A percentile compares a stretch with the other conserved stretches of the same genome.
These are phyloP conservation scores for Lenzites betulinus DNA, from an alignment of 768 basidiomycete species.

Conservation along the genomic window DNA sequence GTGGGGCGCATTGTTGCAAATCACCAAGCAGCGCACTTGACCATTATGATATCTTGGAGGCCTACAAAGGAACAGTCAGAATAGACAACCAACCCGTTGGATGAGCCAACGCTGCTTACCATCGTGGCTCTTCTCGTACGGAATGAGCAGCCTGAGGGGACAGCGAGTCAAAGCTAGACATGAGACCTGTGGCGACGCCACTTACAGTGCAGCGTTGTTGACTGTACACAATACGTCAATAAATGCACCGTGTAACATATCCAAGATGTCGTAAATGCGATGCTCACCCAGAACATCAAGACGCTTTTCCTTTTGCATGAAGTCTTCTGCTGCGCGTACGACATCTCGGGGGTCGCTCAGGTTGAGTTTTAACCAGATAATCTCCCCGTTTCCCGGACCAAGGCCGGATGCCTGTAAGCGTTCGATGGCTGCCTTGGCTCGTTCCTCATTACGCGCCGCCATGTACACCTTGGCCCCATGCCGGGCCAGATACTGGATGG, in stretches of 20 bases:
- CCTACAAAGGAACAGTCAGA: slow-evolving; percentile 27
- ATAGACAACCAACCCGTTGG: not conserved
- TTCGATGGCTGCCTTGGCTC: slow-evolving; percentile 50
- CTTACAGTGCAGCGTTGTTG: slow-evolving; percentile 55
- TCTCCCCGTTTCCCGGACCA: slow-evolving; percentile 45
- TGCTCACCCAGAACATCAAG: slow-evolving; percentile 56
- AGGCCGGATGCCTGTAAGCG: slow-evolving; percentile 47
- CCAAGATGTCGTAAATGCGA: not conserved
- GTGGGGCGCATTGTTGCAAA: not conserved
- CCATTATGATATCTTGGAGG: slow-evolving; percentile 36
- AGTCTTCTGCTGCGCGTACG: slow-evolving; percentile 50
- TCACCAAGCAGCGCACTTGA: slow-evolving; percentile 43
- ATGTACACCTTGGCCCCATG: slow-evolving; percentile 63
- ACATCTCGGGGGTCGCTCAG: slow-evolving; percentile 49
- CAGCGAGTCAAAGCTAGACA: not conserved
- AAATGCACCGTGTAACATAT: too few relatives aligned
- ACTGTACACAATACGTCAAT: slow-evolving; percentile 39
- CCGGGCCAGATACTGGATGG: slow-evolving; percentile 51
- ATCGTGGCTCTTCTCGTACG: slow-evolving; percentile 17
- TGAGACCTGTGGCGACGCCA: too few relatives aligned
- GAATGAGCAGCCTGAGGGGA: slow-evolving; percentile 24
- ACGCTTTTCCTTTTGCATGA: slow-evolving; percentile 50
- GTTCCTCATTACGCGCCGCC: slow-evolving; percentile 49
- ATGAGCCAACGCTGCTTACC: slow-evolving; percentile 1
- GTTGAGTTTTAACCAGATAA: slow-evolving; percentile 54